A percentile compares a stretch with the other conserved stretches of the same genome.
These are phyloP conservation scores for Picochlorum sp. DNA, from an alignment of 139 green algal genomes.

Conservation along the genomic window DNA sequence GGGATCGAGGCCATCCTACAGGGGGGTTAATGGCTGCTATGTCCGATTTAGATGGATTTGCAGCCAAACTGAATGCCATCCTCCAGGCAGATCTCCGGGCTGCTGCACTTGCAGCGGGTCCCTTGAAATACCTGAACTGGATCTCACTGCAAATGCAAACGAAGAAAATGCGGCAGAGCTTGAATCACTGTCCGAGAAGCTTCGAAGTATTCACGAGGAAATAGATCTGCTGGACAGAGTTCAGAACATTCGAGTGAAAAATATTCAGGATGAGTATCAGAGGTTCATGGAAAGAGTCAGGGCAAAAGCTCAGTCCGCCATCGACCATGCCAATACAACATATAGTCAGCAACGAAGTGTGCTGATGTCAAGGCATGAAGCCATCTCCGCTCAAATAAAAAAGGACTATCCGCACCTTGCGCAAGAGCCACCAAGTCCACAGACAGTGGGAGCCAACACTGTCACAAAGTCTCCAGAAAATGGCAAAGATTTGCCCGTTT, in stretches of 20 bases:
- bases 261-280: constrained; percentile 78
- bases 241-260: constrained; percentile 58
- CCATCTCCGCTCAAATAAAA: constrained; percentile 30
- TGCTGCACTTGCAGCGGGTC: constrained; percentile 30
- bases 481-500: background rate
- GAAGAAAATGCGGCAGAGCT: constrained; percentile 16
- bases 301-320: constrained; percentile 63
- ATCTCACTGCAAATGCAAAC: background rate
- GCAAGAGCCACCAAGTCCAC: background rate
- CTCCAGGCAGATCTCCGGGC: constrained; percentile 50
- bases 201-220: constrained; percentile 47
- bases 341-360: constrained; percentile 53
- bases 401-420: background rate
- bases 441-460: constrained; percentile 1
- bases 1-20: constrained; percentile 3
- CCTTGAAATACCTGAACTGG: constrained; percentile 22
- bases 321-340: constrained; percentile 68
- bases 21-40: constrained; percentile 12
- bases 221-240: constrained; percentile 67
- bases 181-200: constrained; percentile 29
- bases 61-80: constrained; percentile 47
- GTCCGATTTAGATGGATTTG: constrained; percentile 64
- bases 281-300: constrained; percentile 76
- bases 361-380: constrained; percentile 52
- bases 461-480: background rate